These are phyloP conservation scores for Leptodermis oblonga DNA, from an alignment of 257 asterid genomes.

Conservation along the genomic window DNA sequence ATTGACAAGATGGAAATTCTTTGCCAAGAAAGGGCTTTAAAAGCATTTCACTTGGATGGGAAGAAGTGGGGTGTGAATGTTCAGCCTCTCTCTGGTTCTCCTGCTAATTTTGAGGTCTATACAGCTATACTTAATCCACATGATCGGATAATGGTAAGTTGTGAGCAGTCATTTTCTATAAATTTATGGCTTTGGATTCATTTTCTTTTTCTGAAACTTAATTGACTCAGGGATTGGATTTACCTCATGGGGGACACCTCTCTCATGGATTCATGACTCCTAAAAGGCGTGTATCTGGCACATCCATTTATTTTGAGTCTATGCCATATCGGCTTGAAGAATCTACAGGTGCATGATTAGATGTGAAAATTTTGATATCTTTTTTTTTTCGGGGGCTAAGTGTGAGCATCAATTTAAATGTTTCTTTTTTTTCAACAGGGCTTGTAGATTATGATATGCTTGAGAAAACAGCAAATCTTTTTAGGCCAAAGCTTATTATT, in stretches of 20 bases:
- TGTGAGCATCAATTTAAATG: neutral
- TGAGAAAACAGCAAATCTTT: conserved; percentile 76
- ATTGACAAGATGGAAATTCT: conserved; percentile 86
- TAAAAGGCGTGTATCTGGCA: conserved; percentile 86
- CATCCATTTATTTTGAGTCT: conserved; percentile 89
- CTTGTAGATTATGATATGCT: conserved; percentile 89
- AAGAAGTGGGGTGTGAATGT: conserved; percentile 90
- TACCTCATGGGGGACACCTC: conserved; percentile 96
- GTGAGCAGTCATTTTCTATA: neutral
- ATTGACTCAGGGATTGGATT: conserved; percentile 74
- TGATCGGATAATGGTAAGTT: conserved; percentile 82
- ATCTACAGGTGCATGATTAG: conserved; percentile 54
- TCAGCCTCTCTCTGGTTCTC: conserved; percentile 91
- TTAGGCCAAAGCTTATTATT: conserved; percentile 88
- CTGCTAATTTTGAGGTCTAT: conserved; percentile 89
- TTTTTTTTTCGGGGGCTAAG: neutral
- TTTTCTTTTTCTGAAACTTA: conserved; percentile 7
- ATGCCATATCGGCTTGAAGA: conserved; percentile 93
- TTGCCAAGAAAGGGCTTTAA: conserved; percentile 89
- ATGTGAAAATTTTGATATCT: conserved; percentile 3
- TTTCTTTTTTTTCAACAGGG: conserved; percentile 40
- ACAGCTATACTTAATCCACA: conserved; percentile 90
- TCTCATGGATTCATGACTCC: conserved; percentile 97
- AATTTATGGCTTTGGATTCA: neutral
- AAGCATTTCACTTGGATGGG: conserved; percentile 75